Percentiles rank a stretch among this genome's conserved stretches.
Evolutionary conservation across 176 grass and related monocot genomes (phyloP).

Genomic region (Puccinellia tenuiflora): DNA sequence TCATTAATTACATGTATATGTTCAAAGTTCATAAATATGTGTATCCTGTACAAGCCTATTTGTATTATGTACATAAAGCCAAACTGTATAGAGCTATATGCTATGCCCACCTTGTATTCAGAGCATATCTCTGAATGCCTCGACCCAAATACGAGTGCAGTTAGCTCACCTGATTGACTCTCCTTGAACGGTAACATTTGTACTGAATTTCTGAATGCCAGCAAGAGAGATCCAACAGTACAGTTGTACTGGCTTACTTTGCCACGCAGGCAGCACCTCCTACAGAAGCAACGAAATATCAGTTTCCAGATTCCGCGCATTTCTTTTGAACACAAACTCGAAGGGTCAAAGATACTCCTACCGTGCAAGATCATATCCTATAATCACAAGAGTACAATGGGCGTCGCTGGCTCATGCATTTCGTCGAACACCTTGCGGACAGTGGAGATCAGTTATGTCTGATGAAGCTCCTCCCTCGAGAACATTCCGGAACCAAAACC

Average conservation of each 20-base stretch:
- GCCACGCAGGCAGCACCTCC: not conserved
- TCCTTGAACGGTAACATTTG: not conserved
- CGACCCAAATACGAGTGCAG: not conserved
- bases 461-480: not conserved
- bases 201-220: too few species aligned
- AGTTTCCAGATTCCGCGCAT: not conserved
- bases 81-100: not conserved
- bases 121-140: too few species aligned
- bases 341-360: not conserved
- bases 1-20: too few species aligned
- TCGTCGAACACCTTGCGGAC: not conserved
- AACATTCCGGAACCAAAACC: not conserved
- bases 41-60: not conserved
- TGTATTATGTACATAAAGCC: not conserved
- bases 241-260: not conserved
- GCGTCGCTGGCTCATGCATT: not conserved
- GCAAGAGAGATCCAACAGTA: not conserved
- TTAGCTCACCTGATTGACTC: conserved; percentile 1
- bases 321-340: not conserved
- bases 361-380: not conserved
- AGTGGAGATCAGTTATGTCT: not conserved
- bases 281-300: not conserved
- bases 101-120: not conserved
- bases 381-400: not conserved
- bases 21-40: too few species aligned